A percentile compares a stretch with the other conserved stretches of the same genome.
phyloP scores from a whole-genome alignment of 106 monocot species.

The Cymbidium sinense region DNA sequence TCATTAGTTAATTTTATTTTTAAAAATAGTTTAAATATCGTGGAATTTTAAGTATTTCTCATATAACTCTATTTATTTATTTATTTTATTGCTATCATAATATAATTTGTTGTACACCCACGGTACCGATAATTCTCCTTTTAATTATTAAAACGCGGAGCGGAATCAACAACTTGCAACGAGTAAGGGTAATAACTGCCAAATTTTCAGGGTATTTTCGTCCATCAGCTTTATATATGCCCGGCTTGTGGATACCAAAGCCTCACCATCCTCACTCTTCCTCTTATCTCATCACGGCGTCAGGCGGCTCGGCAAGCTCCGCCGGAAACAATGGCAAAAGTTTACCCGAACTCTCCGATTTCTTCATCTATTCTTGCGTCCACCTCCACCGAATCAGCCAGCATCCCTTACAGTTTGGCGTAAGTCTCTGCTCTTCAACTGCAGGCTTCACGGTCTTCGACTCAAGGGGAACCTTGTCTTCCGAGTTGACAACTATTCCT shows the following conservation, averaged over 20 bases:
- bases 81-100: too few species aligned
- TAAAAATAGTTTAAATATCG: too few species aligned
- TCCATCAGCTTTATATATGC: neutral
- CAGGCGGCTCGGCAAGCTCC: neutral
- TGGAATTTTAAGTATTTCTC: too few species aligned
- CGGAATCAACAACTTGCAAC: too few species aligned
- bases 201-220: neutral
- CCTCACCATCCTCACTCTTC: neutral
- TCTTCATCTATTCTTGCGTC: neutral
- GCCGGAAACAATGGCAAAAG: constrained; percentile 26
- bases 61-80: too few species aligned
- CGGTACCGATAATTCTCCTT: too few species aligned
- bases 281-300: neutral
- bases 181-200: neutral
- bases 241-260: neutral
- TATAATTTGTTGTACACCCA: too few species aligned
- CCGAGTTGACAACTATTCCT: constrained; percentile 50
- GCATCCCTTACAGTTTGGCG: constrained; percentile 42
- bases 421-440: constrained; percentile 45
- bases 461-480: constrained; percentile 42
- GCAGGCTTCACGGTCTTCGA: constrained; percentile 61
- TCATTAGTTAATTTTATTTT: too few species aligned
- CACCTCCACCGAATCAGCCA: neutral
- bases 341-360: constrained; percentile 35
- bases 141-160: too few species aligned